A percentile compares a stretch with the other conserved stretches of the same genome.
phyloP scores from a whole-genome alignment of 345 rosid genomes.

The Moringa oleifera region DNA sequence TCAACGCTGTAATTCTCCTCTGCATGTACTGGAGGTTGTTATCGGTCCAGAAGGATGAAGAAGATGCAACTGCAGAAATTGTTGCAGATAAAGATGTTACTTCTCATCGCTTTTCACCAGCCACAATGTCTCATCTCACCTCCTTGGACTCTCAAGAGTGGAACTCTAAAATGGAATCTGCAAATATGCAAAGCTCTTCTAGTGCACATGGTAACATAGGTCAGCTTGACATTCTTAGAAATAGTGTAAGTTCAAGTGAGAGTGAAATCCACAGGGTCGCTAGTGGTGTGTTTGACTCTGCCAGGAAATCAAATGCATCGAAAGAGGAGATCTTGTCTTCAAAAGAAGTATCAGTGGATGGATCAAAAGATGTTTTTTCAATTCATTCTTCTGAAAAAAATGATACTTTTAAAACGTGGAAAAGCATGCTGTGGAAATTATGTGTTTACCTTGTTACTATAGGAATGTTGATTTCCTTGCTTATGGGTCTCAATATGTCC shows the following conservation, averaged over 20 bases:
- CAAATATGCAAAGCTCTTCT: constrained; percentile 20
- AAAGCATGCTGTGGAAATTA: constrained; percentile 47
- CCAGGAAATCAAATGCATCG: constrained; percentile 37
- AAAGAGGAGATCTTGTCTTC: constrained; percentile 27
- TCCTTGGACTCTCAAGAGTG: constrained; percentile 41
- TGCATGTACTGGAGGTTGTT: constrained; percentile 63
- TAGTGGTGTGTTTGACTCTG: constrained; percentile 17
- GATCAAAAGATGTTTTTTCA: constrained; percentile 9
- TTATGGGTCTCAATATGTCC: constrained; percentile 77
- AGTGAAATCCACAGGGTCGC: constrained; percentile 30
- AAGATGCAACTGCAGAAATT: constrained; percentile 30
- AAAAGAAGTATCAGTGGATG: constrained; percentile 11
- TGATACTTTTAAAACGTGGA: constrained; percentile 38
- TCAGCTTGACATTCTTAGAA: constrained; percentile 39
- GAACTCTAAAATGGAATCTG: constrained; percentile 33
- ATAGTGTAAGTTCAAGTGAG: constrained; percentile 31
- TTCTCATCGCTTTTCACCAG: constrained; percentile 68
- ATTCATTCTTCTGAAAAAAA: constrained; percentile 14
- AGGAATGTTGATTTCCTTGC: constrained; percentile 65
- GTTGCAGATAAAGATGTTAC: constrained; percentile 46
- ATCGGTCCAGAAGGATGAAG: constrained; percentile 55
- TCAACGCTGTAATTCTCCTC: constrained; percentile 56
- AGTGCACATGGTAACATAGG: constrained; percentile 4
- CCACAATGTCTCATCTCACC: constrained; percentile 50
- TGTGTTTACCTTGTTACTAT: constrained; percentile 57